Conservation (phyloP, 805 yeast species). For the Saccharomycopsis schoenii region DNA sequence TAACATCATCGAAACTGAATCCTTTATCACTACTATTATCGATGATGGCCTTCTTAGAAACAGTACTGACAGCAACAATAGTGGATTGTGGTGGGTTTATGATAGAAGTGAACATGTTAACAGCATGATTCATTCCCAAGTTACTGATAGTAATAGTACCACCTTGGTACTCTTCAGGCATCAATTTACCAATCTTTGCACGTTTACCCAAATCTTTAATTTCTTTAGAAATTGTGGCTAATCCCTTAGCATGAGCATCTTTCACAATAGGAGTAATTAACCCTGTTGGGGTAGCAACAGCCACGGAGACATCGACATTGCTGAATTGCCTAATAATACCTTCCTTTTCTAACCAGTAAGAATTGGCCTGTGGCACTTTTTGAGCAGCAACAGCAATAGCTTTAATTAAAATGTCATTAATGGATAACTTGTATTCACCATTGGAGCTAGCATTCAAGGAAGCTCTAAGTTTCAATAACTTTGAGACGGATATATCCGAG, state of each 20-base stretch:
- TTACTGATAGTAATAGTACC: slow-evolving; percentile 98
- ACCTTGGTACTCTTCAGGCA: slow-evolving; percentile 97
- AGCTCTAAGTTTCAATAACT: slow-evolving; percentile 84
- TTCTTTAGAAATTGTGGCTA: slow-evolving; percentile 68
- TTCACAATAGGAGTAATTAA: slow-evolving; percentile 92
- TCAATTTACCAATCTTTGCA: slow-evolving; percentile 87
- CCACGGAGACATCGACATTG: slow-evolving; percentile 93
- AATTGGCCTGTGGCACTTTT: slow-evolving; percentile 89
- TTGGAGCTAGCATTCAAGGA: slow-evolving; percentile 78
- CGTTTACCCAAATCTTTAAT: slow-evolving; percentile 91
- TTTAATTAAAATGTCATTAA: slow-evolving; percentile 89
- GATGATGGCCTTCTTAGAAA: slow-evolving; percentile 85
- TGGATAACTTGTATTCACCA: slow-evolving; percentile 82
- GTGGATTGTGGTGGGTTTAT: slow-evolving; percentile 97
- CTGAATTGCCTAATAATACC: slow-evolving; percentile 86
- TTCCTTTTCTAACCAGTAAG: slow-evolving; percentile 85
- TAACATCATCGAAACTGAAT: slow-evolving; percentile 82
- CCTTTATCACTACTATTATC: slow-evolving; percentile 88
- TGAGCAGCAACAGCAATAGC: slow-evolving; percentile 85
- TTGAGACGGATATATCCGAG: slow-evolving; percentile 75
- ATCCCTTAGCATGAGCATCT: slow-evolving; percentile 81
- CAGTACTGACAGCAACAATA: slow-evolving; percentile 90
- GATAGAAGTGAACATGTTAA: slow-evolving; percentile 85
- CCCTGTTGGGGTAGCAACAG: slow-evolving; percentile 97
- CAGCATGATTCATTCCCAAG: slow-evolving; percentile 98